phyloP scores from a whole-genome alignment of 2,329 filamentous ascomycete genomes.

The Colletotrichum destructivum region DNA sequence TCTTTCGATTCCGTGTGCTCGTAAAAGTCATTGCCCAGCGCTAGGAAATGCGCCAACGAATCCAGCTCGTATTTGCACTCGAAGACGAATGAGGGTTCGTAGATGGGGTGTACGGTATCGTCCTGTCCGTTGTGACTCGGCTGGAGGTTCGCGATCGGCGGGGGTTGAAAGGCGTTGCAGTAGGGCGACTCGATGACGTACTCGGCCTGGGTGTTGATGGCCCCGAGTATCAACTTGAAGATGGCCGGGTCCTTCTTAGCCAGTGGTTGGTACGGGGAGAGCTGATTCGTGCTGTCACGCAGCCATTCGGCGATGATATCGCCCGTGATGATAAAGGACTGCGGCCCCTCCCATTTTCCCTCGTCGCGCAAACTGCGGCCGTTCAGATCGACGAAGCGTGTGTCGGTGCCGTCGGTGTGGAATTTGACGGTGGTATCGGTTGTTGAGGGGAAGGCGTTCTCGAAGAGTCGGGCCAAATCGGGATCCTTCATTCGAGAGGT shows the following conservation, averaged over 20 bases:
- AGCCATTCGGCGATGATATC: slow-evolving; percentile 96
- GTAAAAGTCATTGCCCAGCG: slow-evolving; percentile 88
- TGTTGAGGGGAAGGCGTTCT: slow-evolving; percentile 94
- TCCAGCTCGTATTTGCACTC: slow-evolving; percentile 99
- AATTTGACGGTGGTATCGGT: slow-evolving; percentile 92
- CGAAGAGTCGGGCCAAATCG: slow-evolving; percentile 92
- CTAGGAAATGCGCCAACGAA: slow-evolving; percentile 92
- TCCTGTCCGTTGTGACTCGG: slow-evolving; percentile 84
- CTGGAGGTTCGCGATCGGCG: slow-evolving; percentile 82
- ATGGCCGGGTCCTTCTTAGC: slow-evolving; percentile 86
- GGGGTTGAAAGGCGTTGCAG: slow-evolving; percentile 98
- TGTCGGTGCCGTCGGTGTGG: slow-evolving; percentile 76
- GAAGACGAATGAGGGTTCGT: slow-evolving; percentile 88
- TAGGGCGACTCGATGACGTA: slow-evolving; percentile 96
- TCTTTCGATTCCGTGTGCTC: slow-evolving; percentile 82
- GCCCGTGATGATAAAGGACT: slow-evolving; percentile 94
- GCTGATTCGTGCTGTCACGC: slow-evolving; percentile 92
- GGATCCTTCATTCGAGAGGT: slow-evolving; percentile 85
- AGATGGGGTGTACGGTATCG: slow-evolving; percentile 87
- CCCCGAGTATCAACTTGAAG: slow-evolving; percentile 86
- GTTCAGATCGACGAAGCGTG: slow-evolving; percentile 48
- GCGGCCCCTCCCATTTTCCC: slow-evolving; percentile 83
- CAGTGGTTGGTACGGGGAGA: slow-evolving; percentile 89
- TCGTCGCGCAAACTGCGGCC: slow-evolving; percentile 60
- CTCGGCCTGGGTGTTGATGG: slow-evolving; percentile 96